A percentile compares a stretch with the other conserved stretches of the same genome.
Conservation (phyloP, 2,329 filamentous ascomycete species). For the Bipolaris bicolor region DNA sequence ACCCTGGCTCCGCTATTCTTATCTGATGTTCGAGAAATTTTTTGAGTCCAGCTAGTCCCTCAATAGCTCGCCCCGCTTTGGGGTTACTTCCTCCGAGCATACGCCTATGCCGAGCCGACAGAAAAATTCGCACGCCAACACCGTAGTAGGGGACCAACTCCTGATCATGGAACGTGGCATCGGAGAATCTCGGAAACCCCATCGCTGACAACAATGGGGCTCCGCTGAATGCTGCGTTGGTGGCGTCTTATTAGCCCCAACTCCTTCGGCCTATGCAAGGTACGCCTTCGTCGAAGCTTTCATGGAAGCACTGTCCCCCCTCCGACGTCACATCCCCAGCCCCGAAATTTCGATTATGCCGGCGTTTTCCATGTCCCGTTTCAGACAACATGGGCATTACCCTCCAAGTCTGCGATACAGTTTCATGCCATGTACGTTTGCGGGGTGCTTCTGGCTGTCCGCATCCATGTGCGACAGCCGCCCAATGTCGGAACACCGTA, state of each 20-base stretch:
- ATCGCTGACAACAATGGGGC: conserved; percentile 17
- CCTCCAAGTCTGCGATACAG: conserved; percentile 7
- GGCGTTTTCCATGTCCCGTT: conserved; percentile 9
- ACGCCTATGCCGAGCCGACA: conserved; percentile 31
- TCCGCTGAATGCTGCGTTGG: conserved; percentile 25
- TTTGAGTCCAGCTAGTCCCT: conserved; percentile 28
- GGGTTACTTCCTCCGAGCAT: conserved; percentile 32
- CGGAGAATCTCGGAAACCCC: conserved; percentile 32
- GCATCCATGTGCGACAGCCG: conserved; percentile 13
- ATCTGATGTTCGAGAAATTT: conserved; percentile 34
- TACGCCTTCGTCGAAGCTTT: conserved; percentile 22
- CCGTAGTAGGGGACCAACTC: conserved; percentile 13
- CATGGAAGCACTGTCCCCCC: conserved; percentile 16
- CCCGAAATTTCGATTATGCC: conserved; percentile 16
- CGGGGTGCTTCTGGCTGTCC: neutral
- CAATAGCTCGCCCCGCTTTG: conserved; percentile 38
- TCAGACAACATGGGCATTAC: conserved; percentile 4
- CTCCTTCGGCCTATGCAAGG: conserved; percentile 28
- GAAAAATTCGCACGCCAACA: conserved; percentile 30
- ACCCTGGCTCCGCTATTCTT: conserved; percentile 35
- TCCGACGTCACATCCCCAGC: conserved; percentile 14
- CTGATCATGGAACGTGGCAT: conserved; percentile 26
- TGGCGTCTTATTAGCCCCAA: conserved; percentile 28
- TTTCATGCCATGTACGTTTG: conserved; percentile 12
- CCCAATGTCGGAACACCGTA: conserved; percentile 13